Conservation (phyloP, 495 filamentous ascomycete species). For the Penicillium macrosclerotiorum region DNA sequence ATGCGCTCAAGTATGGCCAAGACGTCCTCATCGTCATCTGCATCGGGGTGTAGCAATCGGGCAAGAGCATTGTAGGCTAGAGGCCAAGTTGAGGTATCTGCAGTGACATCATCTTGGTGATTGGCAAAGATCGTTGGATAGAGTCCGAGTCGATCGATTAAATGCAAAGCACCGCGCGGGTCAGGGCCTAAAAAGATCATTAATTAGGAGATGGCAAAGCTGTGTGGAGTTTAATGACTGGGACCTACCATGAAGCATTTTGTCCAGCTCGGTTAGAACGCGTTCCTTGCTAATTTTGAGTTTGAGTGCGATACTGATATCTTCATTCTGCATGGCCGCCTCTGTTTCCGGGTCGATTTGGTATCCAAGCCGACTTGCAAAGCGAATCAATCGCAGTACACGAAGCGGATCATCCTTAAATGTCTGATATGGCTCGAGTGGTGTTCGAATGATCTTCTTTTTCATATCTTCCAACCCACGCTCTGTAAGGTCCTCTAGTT, state of each 20-base stretch:
- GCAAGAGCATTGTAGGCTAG: constrained; percentile 39
- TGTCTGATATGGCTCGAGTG: constrained; percentile 83
- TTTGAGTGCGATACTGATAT: constrained; percentile 72
- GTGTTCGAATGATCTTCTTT: constrained; percentile 73
- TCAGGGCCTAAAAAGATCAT: constrained; percentile 53
- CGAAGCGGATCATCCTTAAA: constrained; percentile 94
- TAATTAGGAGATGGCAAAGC: not conserved
- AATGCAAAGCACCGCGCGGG: constrained; percentile 63
- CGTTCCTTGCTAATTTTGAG: constrained; percentile 91
- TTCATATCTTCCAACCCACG: constrained; percentile 73
- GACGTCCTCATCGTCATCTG: constrained; percentile 10
- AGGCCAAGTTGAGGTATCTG: constrained; percentile 42
- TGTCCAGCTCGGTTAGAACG: constrained; percentile 78
- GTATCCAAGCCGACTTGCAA: constrained; percentile 82
- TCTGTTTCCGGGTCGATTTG: constrained; percentile 66
- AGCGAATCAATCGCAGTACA: constrained; percentile 84
- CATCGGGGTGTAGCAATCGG: constrained; percentile 22
- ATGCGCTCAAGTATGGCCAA: constrained; percentile 17
- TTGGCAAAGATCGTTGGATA: constrained; percentile 74
- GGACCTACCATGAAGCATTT: constrained; percentile 75
- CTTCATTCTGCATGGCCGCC: constrained; percentile 68
- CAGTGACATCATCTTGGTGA: constrained; percentile 47
- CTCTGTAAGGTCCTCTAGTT: constrained; percentile 82
- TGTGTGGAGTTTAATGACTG: too few relatives aligned
- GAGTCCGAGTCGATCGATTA: constrained; percentile 71